These are phyloP conservation scores for Lactarius akahatsu DNA, from an alignment of 768 basidiomycete species.

Conservation along the genomic window DNA sequence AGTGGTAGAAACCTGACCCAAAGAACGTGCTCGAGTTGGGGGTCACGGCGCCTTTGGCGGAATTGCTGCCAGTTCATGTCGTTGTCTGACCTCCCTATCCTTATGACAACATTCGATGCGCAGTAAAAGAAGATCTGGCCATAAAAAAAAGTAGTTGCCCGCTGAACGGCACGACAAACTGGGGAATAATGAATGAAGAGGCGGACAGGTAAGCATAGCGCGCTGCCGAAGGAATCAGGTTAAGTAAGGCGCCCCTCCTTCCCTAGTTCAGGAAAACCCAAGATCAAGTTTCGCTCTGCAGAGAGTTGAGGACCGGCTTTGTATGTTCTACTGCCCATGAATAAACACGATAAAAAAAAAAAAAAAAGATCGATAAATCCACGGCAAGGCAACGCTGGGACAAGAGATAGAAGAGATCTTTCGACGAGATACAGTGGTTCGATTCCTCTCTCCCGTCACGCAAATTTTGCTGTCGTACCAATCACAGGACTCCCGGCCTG, in stretches of 20 bases:
- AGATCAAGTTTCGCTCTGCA: neutral
- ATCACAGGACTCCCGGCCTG: neutral
- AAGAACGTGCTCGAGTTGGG: neutral
- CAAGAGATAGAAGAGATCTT: neutral
- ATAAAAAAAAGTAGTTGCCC: too few species aligned
- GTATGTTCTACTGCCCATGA: too few species aligned
- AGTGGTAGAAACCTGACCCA: neutral
- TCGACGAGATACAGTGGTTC: neutral
- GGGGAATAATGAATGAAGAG: neutral
- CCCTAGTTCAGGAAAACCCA: neutral
- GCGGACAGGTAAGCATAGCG: neutral
- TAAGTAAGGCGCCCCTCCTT: neutral
- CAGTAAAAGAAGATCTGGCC: neutral
- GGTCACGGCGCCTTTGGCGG: neutral
- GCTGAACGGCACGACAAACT: neutral
- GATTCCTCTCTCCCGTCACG: neutral
- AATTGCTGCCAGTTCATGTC: neutral
- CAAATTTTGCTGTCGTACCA: neutral
- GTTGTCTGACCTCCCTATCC: neutral
- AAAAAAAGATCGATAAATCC: neutral
- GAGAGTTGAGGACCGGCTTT: too few species aligned
- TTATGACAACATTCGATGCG: too few species aligned
- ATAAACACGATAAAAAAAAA: too few species aligned
- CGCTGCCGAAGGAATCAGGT: neutral
- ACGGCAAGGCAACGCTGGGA: neutral